Evolutionary conservation across 257 asterid genomes (phyloP), one percentile per base, ranked within the genome.

Genomic region (Solanum gandarillasii): DNA sequence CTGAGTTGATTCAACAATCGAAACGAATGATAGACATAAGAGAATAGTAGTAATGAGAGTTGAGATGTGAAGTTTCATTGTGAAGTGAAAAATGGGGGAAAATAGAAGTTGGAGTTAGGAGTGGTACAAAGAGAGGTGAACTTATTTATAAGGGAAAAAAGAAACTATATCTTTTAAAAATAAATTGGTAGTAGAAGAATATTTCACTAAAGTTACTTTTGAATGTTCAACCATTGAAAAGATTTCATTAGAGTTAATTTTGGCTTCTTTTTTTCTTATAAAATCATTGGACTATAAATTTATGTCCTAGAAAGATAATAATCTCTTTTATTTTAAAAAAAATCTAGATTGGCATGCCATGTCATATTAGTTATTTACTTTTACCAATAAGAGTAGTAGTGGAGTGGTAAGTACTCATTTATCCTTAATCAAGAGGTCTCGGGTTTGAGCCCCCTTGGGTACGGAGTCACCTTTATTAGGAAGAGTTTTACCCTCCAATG

Each of bases 21-120:
- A 60, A 48, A 84, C 27, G 43, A 91, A 81, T 65, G 43, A 5
- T 31, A 82, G 86, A 3, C 79, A 41, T 65, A 70, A 34, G 67
- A 90, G 48, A 72, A 46, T 43, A 78, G 13, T 29, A 88, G 36
- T 41, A 88, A 87, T 20, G 88, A 90, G 90, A 84, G 88, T 5
- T 39, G 60, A 43, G 13, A 25, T 27, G n/a, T 34, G 70, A 75
- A 89, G 92, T 4, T 83, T 85, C 97, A 94, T 94, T 86, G 91
- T 88, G 20, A 65, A 65, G 78, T 12, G 65, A 82, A 38, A 65
- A 41, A n/a, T 10, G 20, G n/a, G 29, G 82, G 18, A 23, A 14
- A 67, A 6, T 4, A 35, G 20, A 60, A 12, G 58, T 87, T 67
- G 82, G 5, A 87, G 25, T 29, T 46, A 4, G 32, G 7, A 65